A percentile compares a stretch with the other conserved stretches of the same genome.
Conservation (phyloP, 306 rosid genomes). For the Glycyrrhiza uralensis region DNA sequence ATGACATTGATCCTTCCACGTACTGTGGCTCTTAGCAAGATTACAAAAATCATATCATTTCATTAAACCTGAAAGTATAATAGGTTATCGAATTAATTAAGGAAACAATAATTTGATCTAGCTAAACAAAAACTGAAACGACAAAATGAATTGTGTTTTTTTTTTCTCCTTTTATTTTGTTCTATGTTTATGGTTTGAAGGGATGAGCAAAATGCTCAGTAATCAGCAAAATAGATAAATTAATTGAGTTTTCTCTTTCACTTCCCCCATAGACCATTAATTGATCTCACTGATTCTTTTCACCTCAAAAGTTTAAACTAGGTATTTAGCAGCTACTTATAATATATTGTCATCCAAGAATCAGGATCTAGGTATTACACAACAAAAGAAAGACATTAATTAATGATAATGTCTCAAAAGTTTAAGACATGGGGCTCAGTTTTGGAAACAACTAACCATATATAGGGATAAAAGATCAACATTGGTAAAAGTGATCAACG, state of each 20-base stretch:
- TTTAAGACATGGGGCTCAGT: neutral
- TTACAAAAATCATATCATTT: slow-evolving; percentile 18
- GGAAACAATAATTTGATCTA: too few relatives aligned
- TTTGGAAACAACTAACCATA: slow-evolving; percentile 7
- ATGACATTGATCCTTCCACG: slow-evolving; percentile 36
- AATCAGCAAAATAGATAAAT: too few relatives aligned
- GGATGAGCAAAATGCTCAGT: too few relatives aligned
- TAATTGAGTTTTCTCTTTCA: neutral
- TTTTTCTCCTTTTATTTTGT: too few relatives aligned
- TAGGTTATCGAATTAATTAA: slow-evolving; percentile 3
- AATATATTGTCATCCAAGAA: too few relatives aligned
- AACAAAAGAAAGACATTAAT: neutral
- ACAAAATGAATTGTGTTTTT: too few relatives aligned
- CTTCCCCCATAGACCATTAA: neutral
- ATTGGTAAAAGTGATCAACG: neutral
- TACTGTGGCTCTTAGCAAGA: slow-evolving; percentile 29
- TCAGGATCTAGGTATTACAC: neutral
- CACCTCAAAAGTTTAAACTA: neutral
- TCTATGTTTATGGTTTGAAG: too few relatives aligned
- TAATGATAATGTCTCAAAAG: slow-evolving; percentile 14
- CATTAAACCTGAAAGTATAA: neutral
- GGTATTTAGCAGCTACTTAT: neutral
- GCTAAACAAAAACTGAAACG: too few relatives aligned
- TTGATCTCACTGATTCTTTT: too few relatives aligned
- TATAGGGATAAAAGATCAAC: neutral